Base-by-base conservation (phyloP, 768 basidiomycete species). In the Sutorius australiensis region DNA sequence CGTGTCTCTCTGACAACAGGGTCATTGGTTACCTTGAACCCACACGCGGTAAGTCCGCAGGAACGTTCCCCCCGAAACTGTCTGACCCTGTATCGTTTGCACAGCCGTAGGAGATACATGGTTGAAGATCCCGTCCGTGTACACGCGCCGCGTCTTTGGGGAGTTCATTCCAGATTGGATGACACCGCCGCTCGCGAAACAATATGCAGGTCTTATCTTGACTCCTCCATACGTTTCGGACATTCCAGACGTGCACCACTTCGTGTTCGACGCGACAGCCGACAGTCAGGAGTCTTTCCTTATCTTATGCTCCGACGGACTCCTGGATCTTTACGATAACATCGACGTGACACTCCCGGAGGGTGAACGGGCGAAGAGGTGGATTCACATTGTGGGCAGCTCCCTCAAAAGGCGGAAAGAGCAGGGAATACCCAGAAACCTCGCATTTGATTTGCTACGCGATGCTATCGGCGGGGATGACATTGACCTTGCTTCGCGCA, bases 221-320 rank as follows among this genome's bases (percentile, higher is more conserved):
- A 77, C 76, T 2, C 78, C 79, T 17, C 77, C 77, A 14, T 79
- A 79, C 60, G 67, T 79, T 10, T 78, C 75, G 28, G 62, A 58
- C 56, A 43, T 64, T 16, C 73, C 77, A 17, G 78, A 78, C 48
- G 71, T 75, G 21, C 61, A 71, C 28, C 74, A 77, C 59, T 57
- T 63, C 16, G 67, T 57, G 14, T 59, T 77, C 19, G 58, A 62
- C 31, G 21, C 44, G 19, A 16, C 64, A 7, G 43, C 48, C 39
- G 56, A 50, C 6, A 41, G 37, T 36, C 58, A 54, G n/a, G 73
- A 67, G 31, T 52, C 41, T 1, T 61, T 72, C 51, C 61, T 80
- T 38, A 67, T 79, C 46, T 60, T 74, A n/a, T 76, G 72, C 48
- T 77, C 77, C 3, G 79, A 80, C 47, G 77, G 79, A n/a, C 60